These are phyloP conservation scores for Malassezia obtusa DNA, from an alignment of 1,284 basidiomycete genomes.

Conservation along the genomic window DNA sequence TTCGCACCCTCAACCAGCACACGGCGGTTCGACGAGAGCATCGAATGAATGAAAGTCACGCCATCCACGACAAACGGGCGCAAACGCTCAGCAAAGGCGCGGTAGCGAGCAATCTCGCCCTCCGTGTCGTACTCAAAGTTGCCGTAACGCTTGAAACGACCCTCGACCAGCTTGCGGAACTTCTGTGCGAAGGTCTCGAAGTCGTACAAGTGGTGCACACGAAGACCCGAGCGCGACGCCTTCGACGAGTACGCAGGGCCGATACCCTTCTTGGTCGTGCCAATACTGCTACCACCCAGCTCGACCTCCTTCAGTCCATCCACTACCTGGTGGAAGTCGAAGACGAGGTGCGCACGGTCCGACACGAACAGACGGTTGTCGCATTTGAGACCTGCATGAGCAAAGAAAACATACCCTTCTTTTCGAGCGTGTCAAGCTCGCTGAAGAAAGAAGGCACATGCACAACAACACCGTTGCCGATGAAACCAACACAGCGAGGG, in stretches of 20 bases:
- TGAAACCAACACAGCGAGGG: constrained; percentile 71
- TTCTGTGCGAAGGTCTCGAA: constrained; percentile 73
- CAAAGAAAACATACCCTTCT: constrained; percentile 58
- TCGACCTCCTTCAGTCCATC: constrained; percentile 97
- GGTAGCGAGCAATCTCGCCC: constrained; percentile 81
- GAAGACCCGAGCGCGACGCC: constrained; percentile 86
- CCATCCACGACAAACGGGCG: constrained; percentile 82
- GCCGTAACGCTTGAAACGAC: constrained; percentile 94
- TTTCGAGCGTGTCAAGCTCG: constrained; percentile 76
- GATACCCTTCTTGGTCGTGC: constrained; percentile 94
- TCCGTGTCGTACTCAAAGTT: constrained; percentile 98
- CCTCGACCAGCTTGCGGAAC: constrained; percentile 91
- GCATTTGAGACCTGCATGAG: constrained; percentile 58
- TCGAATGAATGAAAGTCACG: constrained; percentile 71
- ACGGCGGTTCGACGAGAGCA: constrained; percentile 62
- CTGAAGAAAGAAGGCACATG: constrained; percentile 90
- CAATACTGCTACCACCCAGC: constrained; percentile 79
- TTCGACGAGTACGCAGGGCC: constrained; percentile 97
- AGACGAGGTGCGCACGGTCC: constrained; percentile 90
- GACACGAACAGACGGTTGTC: constrained; percentile 79
- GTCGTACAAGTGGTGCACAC: constrained; percentile 93
- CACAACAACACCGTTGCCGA: constrained; percentile 88
- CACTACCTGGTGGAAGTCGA: constrained; percentile 98
- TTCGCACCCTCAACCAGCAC: constrained; percentile 94
- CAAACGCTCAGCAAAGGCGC: constrained; percentile 75